Evolutionary conservation across 495 filamentous ascomycete genomes (phyloP), one percentile per base, ranked within the genome.

Genomic region (Penicillium coffeae): DNA sequence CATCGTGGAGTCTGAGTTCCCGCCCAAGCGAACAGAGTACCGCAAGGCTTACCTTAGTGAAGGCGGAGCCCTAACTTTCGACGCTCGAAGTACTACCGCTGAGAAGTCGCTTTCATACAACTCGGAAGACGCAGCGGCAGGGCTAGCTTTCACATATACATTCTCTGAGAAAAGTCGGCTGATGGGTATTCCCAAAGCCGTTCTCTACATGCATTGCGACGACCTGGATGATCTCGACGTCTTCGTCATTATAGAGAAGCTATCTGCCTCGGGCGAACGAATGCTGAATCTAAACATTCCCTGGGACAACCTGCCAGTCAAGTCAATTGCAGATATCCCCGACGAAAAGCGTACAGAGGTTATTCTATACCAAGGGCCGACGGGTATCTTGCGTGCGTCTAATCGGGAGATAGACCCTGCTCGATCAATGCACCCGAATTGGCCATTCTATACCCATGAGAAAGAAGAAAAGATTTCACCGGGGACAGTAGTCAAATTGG

Each of bases 161-260:
- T 69, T 69, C 46, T 35, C 21, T 15, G 33, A 47, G 34, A 49
- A 37, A 4, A 60, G 62, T 3, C 48, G 58, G 13, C 25, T 74
- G n/a, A 52, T 61, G 10, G 64, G 66, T 9, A 48, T 55, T n/a
- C 48, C 65, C 33, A 59, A 67, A 45, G 61, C 49, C 3, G 19
- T 45, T 0, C 50, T 73, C 0, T 65, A 57, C 50, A 64, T 72
- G 54, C 69, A 63, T n/a, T 68, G 59, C 40, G 3, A 50, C 0
- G 61, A 59, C 19, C 14, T 38, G 10, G 54, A 71, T 43, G 69
- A 74, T 38, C 58, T 74, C 55, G 60, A 68, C 50, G 56, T 74
- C 0, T 69, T 56, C 45, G 52, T 72, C 10, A 37, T 54, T 15
- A 18, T 70, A 1, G 62, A 64, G 7, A 74, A 74, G 38, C 41